phyloP scores from a whole-genome alignment of 2,329 filamentous ascomycete genomes.

The Penicillium sp. region DNA sequence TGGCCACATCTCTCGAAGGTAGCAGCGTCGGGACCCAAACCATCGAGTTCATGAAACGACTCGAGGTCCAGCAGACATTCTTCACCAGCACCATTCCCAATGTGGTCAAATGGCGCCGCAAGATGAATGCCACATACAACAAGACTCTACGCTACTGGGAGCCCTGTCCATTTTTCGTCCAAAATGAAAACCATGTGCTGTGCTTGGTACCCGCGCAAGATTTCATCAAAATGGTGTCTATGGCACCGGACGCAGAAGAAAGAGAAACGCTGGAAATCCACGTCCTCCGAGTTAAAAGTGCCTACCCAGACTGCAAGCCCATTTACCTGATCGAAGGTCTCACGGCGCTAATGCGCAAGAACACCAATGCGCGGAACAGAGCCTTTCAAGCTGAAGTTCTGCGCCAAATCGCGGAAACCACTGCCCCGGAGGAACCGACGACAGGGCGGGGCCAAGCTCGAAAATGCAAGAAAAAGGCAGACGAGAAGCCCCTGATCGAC shows the following conservation, averaged over 20 bases:
- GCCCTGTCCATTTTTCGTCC: conserved; percentile 52
- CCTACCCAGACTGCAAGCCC: conserved; percentile 55
- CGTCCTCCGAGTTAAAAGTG: conserved; percentile 54
- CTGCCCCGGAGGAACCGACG: conserved; percentile 25
- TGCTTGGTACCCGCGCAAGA: conserved; percentile 63
- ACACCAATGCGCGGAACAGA: conserved; percentile 64
- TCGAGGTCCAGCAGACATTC: conserved; percentile 44
- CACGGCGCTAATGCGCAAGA: conserved; percentile 65
- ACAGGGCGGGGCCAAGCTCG: conserved; percentile 25
- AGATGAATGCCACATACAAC: conserved; percentile 63
- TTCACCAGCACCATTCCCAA: conserved; percentile 44
- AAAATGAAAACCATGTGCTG: conserved; percentile 61
- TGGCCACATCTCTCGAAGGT: conserved; percentile 58
- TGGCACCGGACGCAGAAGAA: conserved; percentile 37
- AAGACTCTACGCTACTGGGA: conserved; percentile 64
- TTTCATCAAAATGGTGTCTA: conserved; percentile 61
- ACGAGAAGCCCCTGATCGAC: conserved; percentile 54
- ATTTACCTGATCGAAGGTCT: conserved; percentile 75
- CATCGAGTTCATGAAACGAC: conserved; percentile 43
- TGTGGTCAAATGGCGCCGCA: conserved; percentile 67
- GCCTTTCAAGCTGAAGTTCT: conserved; percentile 67
- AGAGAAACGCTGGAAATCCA: conserved; percentile 58
- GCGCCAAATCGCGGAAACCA: conserved; percentile 43
- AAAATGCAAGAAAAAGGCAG: conserved; percentile 42
- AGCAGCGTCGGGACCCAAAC: conserved; percentile 47